Evolutionary conservation across 1,284 basidiomycete genomes (phyloP), one percentile per base, ranked within the genome.

Genomic region (Afroboletus lepidellus): DNA sequence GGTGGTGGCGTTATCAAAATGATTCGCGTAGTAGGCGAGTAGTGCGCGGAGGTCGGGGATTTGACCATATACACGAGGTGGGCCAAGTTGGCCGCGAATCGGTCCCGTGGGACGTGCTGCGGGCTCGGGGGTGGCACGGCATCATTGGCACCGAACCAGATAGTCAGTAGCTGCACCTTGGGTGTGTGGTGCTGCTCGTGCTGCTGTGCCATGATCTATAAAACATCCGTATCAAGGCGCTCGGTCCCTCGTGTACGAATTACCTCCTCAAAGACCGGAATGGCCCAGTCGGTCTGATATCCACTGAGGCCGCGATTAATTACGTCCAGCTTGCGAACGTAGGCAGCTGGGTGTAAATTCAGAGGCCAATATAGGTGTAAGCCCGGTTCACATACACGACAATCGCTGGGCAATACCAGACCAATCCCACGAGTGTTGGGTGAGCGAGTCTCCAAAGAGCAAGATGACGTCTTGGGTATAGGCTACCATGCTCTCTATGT

Each of bases 91-190:
- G 71, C 64, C 43, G 75, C 78, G 77, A 85, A 96, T 34, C 76
- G 74, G 20, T 76, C 71, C 20, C 92, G 72, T 1, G 91, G 85
- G 48, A 94, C 81, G 65, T 90, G 82, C 58, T 87, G 85, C n/a
- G 72, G 65, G 37, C 73, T 82, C 16, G 78, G 81, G 41, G 73
- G 70, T 30, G 87, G 72, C 58, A 79, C 78, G 15, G 90, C 79
- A 65, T 94, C 93, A 69, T 95, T 95, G 11, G 91, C 90, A 46
- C 92, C 93, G 59, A 90, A 91, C 92, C 92, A 96, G 64, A 96
- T 85, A 12, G 82, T 83, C 54, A 95, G 74, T 20, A 95, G 70
- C 43, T 80, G 81, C 41, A 93, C 78, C 55, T 80, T 83, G n/a
- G 80, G 81, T 41, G 74, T 74, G 42, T 76, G 72, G 41, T 70